These are phyloP conservation scores for Phytophthora kernoviae DNA, from an alignment of 352 stramenopile genomes.

Conservation along the genomic window DNA sequence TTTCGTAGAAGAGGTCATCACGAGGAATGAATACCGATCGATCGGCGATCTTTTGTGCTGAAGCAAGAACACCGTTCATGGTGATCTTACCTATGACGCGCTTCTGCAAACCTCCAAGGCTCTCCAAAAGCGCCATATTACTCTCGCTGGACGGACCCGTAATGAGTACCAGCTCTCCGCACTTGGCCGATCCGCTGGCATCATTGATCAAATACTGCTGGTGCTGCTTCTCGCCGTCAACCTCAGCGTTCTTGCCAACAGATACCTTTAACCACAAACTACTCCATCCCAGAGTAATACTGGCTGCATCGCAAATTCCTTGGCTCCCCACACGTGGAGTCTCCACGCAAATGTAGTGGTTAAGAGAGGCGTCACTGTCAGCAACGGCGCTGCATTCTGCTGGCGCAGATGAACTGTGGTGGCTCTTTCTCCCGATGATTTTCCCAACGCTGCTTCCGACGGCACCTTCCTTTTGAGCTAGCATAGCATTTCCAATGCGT, in stretches of 20 bases:
- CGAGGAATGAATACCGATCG: constrained; percentile 23
- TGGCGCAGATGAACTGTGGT: constrained; percentile 8
- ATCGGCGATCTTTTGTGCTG: constrained; percentile 7
- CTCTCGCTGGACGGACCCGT: constrained; percentile 31
- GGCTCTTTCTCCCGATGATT: constrained; percentile 13
- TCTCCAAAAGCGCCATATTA: constrained; percentile 35
- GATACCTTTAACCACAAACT: constrained; percentile 30
- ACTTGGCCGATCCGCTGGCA: constrained; percentile 35
- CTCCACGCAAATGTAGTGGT: constrained; percentile 42
- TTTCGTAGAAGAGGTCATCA: constrained; percentile 40
- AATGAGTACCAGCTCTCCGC: constrained; percentile 32
- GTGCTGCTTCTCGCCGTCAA: not conserved
- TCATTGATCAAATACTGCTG: constrained; percentile 26
- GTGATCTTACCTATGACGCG: constrained; percentile 27
- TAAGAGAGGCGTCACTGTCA: constrained; percentile 19
- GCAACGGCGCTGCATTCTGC: constrained; percentile 2
- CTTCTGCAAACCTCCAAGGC: constrained; percentile 27
- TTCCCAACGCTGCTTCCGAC: constrained; percentile 10
- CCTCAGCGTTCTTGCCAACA: constrained; percentile 13
- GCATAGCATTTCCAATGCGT: constrained; percentile 6
- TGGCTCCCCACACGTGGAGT: constrained; percentile 27
- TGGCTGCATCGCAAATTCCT: constrained; percentile 17
- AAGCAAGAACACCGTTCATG: constrained; percentile 25
- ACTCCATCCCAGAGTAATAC: constrained; percentile 35
- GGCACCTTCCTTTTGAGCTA: constrained; percentile 10